Percentiles rank a stretch among this genome's conserved stretches.
These are phyloP conservation scores for Clarireedia sp. DNA, from an alignment of 2,329 filamentous ascomycete genomes.

Conservation along the genomic window DNA sequence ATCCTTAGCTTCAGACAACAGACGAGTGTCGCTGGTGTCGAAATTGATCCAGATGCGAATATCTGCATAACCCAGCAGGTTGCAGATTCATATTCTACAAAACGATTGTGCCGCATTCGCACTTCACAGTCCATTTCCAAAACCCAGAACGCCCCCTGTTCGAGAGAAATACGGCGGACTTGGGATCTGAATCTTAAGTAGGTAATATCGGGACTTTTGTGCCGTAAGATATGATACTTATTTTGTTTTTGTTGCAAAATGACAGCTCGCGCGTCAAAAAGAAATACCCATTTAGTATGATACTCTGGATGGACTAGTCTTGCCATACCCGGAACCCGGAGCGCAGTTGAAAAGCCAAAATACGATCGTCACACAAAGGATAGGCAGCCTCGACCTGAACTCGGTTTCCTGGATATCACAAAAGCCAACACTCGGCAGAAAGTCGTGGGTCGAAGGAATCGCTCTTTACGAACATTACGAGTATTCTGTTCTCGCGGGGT, in stretches of 20 bases:
- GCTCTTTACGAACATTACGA: no score
- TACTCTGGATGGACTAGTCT: background rate
- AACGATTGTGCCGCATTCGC: background rate
- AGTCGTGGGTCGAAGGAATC: background rate
- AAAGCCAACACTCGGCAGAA: background rate
- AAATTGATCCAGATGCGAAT: no score
- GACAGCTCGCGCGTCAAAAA: background rate
- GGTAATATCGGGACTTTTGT: background rate
- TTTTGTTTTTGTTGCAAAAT: background rate
- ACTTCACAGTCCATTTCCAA: no score
- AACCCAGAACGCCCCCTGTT: no score
- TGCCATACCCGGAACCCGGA: background rate
- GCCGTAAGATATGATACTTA: background rate
- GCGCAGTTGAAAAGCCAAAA: background rate
- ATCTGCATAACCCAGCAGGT: no score
- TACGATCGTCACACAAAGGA: conserved; percentile 5
- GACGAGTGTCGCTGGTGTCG: no score
- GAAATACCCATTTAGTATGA: background rate
- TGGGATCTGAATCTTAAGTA: background rate
- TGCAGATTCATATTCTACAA: background rate
- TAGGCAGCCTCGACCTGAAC: background rate
- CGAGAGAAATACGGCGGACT: no score
- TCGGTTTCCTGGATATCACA: conserved; percentile 5
- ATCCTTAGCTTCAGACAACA: background rate
- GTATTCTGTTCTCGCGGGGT: no score